Conservation (phyloP, 2,329 filamentous ascomycete species). For the Trichoderma guizhouense region DNA sequence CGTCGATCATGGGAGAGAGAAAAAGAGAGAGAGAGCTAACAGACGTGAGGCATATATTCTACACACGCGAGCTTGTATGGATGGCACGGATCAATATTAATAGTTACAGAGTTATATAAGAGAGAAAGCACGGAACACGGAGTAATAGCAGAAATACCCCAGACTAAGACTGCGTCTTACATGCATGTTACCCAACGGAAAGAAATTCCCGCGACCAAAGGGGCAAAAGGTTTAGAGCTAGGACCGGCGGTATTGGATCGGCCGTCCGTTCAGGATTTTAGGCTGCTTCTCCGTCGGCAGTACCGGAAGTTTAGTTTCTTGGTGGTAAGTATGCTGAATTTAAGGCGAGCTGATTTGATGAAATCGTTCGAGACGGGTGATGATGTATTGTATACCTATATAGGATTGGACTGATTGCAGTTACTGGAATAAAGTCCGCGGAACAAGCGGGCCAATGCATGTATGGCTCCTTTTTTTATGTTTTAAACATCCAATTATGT, state of each 20-base stretch:
- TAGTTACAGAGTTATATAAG: neutral
- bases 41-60: neutral
- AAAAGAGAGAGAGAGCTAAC: neutral
- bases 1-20: neutral
- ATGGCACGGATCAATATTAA: neutral
- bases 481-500: neutral
- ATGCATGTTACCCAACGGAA: neutral
- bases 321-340: neutral
- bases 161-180: neutral
- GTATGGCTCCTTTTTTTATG: neutral
- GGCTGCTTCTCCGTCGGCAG: neutral
- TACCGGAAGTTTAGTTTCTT: neutral
- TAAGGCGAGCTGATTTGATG: neutral
- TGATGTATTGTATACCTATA: neutral
- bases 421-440: neutral
- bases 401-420: neutral
- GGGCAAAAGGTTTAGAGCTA: neutral
- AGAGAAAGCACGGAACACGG: too few relatives aligned
- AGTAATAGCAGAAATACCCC: neutral
- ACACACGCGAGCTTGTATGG: neutral
- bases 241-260: neutral
- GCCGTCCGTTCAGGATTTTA: neutral
- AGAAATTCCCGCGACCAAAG: neutral
- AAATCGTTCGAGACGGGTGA: neutral
- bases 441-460: neutral